phyloP scores from a whole-genome alignment of 805 yeast genomes.

The Schizosaccharomyces cryophilus region DNA sequence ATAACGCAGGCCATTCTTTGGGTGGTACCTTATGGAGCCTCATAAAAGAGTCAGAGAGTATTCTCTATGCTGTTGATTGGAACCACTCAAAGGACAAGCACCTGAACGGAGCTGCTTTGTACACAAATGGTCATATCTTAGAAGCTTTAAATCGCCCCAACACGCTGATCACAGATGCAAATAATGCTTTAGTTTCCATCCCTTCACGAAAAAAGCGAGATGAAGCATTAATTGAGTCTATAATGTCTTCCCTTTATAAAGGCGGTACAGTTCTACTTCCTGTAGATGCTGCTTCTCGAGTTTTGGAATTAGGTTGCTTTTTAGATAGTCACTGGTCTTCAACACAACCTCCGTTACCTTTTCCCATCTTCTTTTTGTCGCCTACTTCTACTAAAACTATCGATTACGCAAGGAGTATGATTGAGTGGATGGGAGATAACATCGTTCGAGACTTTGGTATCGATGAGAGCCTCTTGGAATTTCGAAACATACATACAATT shows the following conservation, averaged over 20 bases:
- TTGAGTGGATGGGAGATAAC: constrained; percentile 89
- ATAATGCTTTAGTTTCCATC: background rate
- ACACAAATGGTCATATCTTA: constrained; percentile 40
- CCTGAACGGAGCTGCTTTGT: constrained; percentile 39
- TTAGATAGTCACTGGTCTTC: constrained; percentile 42
- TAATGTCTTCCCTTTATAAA: constrained; percentile 38
- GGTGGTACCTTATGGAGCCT: constrained; percentile 87
- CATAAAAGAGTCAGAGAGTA: constrained; percentile 45
- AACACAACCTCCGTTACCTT: constrained; percentile 12
- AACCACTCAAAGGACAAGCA: constrained; percentile 79
- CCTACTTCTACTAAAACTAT: constrained; percentile 56
- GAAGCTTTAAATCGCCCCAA: constrained; percentile 17
- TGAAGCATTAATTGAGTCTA: constrained; percentile 16
- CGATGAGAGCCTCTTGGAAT: constrained; percentile 10
- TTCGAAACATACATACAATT: constrained; percentile 22
- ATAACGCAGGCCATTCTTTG: constrained; percentile 73
- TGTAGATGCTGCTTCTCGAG: constrained; percentile 53
- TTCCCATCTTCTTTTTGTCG: constrained; percentile 51
- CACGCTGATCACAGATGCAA: background rate
- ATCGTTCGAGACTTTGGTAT: constrained; percentile 64
- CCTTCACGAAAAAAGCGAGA: background rate
- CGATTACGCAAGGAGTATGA: constrained; percentile 62
- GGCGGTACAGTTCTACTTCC: constrained; percentile 74
- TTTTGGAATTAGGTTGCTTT: constrained; percentile 51
- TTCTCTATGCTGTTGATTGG: constrained; percentile 84